phyloP scores from a whole-genome alignment of 176 grass and related monocot species.

The Canna indica region DNA sequence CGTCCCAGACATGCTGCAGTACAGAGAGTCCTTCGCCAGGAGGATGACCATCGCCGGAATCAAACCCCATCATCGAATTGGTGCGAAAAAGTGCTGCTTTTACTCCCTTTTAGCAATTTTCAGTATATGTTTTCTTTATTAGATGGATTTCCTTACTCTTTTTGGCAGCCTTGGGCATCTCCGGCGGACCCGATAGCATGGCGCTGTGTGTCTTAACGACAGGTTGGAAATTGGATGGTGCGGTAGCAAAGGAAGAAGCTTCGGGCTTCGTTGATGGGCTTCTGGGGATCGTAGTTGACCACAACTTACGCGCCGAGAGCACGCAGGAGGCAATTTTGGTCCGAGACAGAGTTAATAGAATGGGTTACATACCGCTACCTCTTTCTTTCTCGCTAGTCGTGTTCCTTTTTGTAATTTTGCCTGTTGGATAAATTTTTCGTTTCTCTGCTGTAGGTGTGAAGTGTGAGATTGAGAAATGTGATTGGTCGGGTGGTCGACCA shows the following conservation, averaged over 20 bases:
- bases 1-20: constrained; percentile 19
- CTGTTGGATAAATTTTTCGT: background rate
- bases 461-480: constrained; percentile 72
- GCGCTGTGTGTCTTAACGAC: constrained; percentile 65
- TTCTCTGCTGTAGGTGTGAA: constrained; percentile 40
- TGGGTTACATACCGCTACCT: constrained; percentile 39
- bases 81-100: constrained; percentile 15
- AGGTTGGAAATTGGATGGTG: constrained; percentile 53
- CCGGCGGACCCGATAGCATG: constrained; percentile 88
- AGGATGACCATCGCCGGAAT: constrained; percentile 78
- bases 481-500: constrained; percentile 71
- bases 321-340: constrained; percentile 58
- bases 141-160: background rate
- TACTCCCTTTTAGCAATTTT: background rate
- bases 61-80: constrained; percentile 65
- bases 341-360: constrained; percentile 45
- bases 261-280: constrained; percentile 52
- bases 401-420: background rate
- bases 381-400: background rate
- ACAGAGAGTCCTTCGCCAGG: constrained; percentile 47
- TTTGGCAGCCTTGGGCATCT: constrained; percentile 60
- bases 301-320: constrained; percentile 67
- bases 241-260: constrained; percentile 15
- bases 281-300: constrained; percentile 73
- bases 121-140: background rate